Base-by-base conservation (phyloP, 495 filamentous ascomycete genomes). In the Aspergillus hancockii region DNA sequence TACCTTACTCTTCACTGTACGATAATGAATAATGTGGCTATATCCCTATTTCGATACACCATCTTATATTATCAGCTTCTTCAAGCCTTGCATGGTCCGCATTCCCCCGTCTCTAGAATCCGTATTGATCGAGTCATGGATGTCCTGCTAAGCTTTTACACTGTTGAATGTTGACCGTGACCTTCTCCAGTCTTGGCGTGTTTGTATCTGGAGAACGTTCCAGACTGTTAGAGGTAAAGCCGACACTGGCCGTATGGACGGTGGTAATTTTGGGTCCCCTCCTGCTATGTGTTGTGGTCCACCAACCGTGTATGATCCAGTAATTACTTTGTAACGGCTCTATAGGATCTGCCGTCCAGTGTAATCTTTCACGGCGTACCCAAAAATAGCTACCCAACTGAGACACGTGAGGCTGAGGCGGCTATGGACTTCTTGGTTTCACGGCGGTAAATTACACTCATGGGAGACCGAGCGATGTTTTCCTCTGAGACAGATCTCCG, bases 331-430 rank as follows among this genome's bases (percentile, higher is more conserved):
- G 43, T 47, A 8, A 21, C 19, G 3, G 4, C 43, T 21, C 43
- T 52, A 13, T 21, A 52, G 12, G n/a, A 52, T 21, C 22, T 21
- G 32, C 23, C 56, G 9, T 7, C 9, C 4, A 3, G 43, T 31
- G 56, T 58, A 62, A 59, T 53, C 50, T 67, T 55, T 58, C 53
- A 64, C 54, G 54, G 52, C 21, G 38, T 38, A 31, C 45, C 63
- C 63, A 68, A 65, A 65, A 68, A 63, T 65, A 68, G 66, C 49
- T 34, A 45, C n/a, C 30, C 55, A 31, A 34, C 58, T 54, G 34
- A 52, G 57, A 60, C 63, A 68, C 60, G 60, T 68, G 63, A 68
- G 65, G 55, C 47, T 60, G 55, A 61, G 64, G 58, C 60, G 55
- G 60, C 54, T 54, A 58, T 36, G 41, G 55, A 43, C 30, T 13